phyloP scores from a whole-genome alignment of 2,329 filamentous ascomycete genomes.

The Exophiala xenobiotica region DNA sequence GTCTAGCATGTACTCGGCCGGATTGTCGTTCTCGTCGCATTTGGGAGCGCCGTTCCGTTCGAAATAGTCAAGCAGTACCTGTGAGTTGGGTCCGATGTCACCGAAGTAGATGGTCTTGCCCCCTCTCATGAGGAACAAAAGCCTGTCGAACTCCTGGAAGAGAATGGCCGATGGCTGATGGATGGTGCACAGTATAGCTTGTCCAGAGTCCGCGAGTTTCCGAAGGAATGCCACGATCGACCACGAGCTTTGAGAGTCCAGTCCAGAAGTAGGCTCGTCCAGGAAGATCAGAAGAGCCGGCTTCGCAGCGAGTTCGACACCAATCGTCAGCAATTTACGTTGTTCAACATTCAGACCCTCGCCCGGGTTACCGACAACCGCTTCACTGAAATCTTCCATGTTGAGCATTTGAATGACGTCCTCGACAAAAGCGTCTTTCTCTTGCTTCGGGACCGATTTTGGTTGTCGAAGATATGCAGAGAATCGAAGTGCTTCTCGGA shows the following conservation, averaged over 20 bases:
- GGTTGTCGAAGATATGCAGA: constrained; percentile 85
- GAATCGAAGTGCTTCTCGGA: constrained; percentile 74
- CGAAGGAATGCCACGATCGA: constrained; percentile 62
- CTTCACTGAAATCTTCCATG: constrained; percentile 86
- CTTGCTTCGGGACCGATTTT: constrained; percentile 62
- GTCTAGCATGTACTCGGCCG: constrained; percentile 59
- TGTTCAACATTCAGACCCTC: constrained; percentile 67
- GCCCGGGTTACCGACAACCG: constrained; percentile 82
- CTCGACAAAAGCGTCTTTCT: constrained; percentile 83
- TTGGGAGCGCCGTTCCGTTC: constrained; percentile 66
- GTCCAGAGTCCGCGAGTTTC: constrained; percentile 51
- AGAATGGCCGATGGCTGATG: constrained; percentile 57
- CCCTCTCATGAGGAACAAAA: constrained; percentile 74
- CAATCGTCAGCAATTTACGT: constrained; percentile 77
- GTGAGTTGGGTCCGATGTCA: constrained; percentile 72
- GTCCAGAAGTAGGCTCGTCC: constrained; percentile 60
- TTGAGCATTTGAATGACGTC: constrained; percentile 84
- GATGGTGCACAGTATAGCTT: constrained; percentile 57
- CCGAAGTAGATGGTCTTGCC: constrained; percentile 80
- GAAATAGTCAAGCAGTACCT: constrained; percentile 70
- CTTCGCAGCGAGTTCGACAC: constrained; percentile 76
- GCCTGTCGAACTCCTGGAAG: constrained; percentile 63
- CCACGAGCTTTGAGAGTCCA: constrained; percentile 65
- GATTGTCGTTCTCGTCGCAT: constrained; percentile 70
- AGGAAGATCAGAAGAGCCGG: constrained; percentile 67